phyloP scores from a whole-genome alignment of 139 green algal genomes.

The Coccomyxa sp. region DNA sequence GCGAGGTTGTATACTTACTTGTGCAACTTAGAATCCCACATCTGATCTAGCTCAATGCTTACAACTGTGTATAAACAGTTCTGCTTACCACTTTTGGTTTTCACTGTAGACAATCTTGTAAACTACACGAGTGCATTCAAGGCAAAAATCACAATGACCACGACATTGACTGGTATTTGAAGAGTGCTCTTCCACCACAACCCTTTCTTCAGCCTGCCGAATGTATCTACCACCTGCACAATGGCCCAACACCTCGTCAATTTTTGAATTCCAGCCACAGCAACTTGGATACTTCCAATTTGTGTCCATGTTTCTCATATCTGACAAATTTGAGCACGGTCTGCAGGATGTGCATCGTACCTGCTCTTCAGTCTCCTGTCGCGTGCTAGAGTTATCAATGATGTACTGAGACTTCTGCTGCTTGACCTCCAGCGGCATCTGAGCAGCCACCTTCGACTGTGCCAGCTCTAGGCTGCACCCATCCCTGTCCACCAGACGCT shows the following conservation, averaged over 20 bases:
- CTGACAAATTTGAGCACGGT: no score
- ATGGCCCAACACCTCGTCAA: not conserved
- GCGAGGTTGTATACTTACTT: no score
- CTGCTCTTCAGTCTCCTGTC: not conserved
- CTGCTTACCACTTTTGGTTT: no score
- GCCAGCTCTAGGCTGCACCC: slow-evolving; percentile 32
- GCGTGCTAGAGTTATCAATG: slow-evolving; percentile 50
- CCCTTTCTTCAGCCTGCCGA: not conserved
- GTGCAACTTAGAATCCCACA: no score
- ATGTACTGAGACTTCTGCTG: slow-evolving; percentile 36
- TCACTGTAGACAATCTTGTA: no score
- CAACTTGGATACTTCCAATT: no score
- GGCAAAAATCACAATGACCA: not conserved
- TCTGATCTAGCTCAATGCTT: no score
- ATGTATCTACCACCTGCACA: not conserved
- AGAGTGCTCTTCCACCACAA: not conserved
- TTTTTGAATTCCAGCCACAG: no score
- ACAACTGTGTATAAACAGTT: no score
- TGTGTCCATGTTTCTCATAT: no score
- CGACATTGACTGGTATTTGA: not conserved
- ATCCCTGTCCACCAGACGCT: slow-evolving; percentile 55
- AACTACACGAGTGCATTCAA: not conserved
- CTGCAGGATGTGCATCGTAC: no score
- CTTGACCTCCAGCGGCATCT: slow-evolving; percentile 68
- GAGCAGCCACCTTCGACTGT: slow-evolving; percentile 39